Evolutionary conservation across 1,284 basidiomycete species (phyloP).

Genomic region (Ganoderma boninense): DNA sequence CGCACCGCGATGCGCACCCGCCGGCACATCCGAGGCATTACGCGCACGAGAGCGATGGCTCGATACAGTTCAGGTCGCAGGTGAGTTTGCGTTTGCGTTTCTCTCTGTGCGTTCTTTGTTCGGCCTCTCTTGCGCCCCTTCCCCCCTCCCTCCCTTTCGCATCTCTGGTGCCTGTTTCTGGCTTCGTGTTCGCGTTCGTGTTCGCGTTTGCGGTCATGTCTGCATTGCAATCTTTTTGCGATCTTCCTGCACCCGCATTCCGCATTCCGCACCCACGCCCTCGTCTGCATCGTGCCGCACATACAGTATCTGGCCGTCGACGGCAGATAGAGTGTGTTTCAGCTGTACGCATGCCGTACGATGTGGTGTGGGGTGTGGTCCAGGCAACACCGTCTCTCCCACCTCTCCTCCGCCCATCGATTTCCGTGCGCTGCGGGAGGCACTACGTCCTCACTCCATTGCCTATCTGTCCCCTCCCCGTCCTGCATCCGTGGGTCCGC

Average conservation of each 20-base stretch:
- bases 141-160: not conserved
- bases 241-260: not conserved
- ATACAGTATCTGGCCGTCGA: not conserved
- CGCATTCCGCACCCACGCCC: not conserved
- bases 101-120: not conserved
- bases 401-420: not conserved
- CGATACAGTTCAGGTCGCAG: conserved; percentile 16
- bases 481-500: not conserved
- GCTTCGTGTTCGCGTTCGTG: not conserved
- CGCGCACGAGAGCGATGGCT: conserved; percentile 19
- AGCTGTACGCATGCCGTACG: not conserved
- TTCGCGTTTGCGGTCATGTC: not conserved
- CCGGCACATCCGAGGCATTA: conserved; percentile 12
- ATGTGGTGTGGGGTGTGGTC: not conserved
- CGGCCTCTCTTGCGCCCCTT: not conserved
- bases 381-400: not conserved
- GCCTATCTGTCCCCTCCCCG: no score
- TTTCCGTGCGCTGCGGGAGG: not conserved
- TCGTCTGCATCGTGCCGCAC: not conserved
- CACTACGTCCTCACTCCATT: not conserved
- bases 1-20: conserved; percentile 8
- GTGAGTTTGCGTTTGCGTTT: conserved; percentile 8
- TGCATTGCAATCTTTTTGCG: not conserved
- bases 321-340: not conserved
- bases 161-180: no score